Evolutionary conservation across 2,329 filamentous ascomycete species (phyloP).

Genomic region (Aspergillus tanneri): DNA sequence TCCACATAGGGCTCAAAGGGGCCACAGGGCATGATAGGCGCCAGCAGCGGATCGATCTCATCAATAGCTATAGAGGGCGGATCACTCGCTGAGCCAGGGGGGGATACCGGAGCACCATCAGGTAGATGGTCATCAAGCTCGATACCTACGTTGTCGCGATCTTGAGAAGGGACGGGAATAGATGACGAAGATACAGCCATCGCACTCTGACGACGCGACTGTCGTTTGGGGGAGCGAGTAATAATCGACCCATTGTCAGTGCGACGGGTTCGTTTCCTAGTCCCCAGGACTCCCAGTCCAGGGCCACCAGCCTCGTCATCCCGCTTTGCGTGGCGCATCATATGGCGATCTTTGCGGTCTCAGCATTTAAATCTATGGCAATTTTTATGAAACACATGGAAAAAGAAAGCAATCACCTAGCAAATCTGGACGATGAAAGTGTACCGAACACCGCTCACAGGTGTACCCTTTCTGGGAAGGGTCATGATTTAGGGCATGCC

Average conservation of each 20-base stretch:
- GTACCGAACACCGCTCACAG: slow-evolving; percentile 59
- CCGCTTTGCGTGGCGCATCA: slow-evolving; percentile 53
- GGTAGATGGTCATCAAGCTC: slow-evolving; percentile 7
- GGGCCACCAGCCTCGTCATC: slow-evolving; percentile 53
- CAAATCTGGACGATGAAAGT: slow-evolving; percentile 62
- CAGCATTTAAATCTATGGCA: slow-evolving; percentile 14
- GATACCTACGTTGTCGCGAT: slow-evolving; percentile 9
- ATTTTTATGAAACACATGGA: background rate
- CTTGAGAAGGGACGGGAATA: slow-evolving; percentile 15
- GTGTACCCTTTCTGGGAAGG: slow-evolving; percentile 50
- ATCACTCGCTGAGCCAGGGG: slow-evolving; percentile 27
- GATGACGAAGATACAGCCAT: slow-evolving; percentile 10
- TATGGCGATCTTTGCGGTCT: slow-evolving; percentile 64
- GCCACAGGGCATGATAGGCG: slow-evolving; percentile 32
- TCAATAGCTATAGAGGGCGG: slow-evolving; percentile 25
- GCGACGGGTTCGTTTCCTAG: slow-evolving; percentile 51
- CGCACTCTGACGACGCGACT: slow-evolving; percentile 12
- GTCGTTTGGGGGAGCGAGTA: slow-evolving; percentile 36
- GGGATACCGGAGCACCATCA: slow-evolving; percentile 28
- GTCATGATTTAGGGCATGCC: slow-evolving; percentile 59
- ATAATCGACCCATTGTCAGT: slow-evolving; percentile 51
- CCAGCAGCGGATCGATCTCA: slow-evolving; percentile 29
- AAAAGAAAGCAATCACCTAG: slow-evolving; percentile 49
- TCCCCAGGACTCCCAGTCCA: slow-evolving; percentile 49
- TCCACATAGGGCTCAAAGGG: slow-evolving; percentile 35